phyloP scores from a whole-genome alignment of 1,284 basidiomycete genomes.

The Taiwanofungus camphoratus region DNA sequence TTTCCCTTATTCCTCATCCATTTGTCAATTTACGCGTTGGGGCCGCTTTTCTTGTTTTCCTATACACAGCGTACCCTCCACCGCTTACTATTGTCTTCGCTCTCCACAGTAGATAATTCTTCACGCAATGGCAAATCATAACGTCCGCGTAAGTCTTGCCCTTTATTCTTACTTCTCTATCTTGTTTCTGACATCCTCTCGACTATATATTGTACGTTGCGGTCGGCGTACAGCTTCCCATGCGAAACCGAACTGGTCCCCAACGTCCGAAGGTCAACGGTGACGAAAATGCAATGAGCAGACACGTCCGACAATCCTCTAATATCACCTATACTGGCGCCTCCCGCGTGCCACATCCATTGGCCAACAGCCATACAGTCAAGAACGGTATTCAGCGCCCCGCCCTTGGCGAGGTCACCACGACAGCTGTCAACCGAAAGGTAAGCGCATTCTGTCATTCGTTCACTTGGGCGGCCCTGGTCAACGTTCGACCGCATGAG shows the following conservation, averaged over 20 bases:
- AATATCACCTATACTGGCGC: slow-evolving; percentile 37
- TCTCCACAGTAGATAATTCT: slow-evolving; percentile 29
- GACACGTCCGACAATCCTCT: slow-evolving; percentile 56
- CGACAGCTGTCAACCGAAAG: slow-evolving; percentile 67
- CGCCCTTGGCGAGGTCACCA: slow-evolving; percentile 68
- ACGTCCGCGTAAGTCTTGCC: slow-evolving; percentile 42
- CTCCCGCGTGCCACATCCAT: slow-evolving; percentile 31
- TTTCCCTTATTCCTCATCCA: slow-evolving; percentile 10
- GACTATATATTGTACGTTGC: background rate
- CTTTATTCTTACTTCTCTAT: background rate
- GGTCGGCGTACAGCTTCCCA: slow-evolving; percentile 26
- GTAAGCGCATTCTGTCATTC: too few species aligned
- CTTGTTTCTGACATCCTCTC: slow-evolving; percentile 7
- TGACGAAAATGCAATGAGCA: slow-evolving; percentile 70
- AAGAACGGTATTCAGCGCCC: slow-evolving; percentile 45
- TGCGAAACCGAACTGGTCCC: slow-evolving; percentile 36
- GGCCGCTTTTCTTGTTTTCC: slow-evolving; percentile 15
- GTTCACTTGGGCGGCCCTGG: too few species aligned
- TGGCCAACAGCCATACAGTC: slow-evolving; percentile 28
- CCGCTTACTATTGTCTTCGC: slow-evolving; percentile 11
- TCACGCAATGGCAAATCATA: slow-evolving; percentile 49
- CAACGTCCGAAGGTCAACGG: slow-evolving; percentile 52
- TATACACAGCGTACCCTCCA: slow-evolving; percentile 11
- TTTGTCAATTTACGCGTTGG: slow-evolving; percentile 18
- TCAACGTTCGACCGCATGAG: too few species aligned